Evolutionary conservation across 208 protist genomes (phyloP).

Genomic region (Wallacemonas collosoma): DNA sequence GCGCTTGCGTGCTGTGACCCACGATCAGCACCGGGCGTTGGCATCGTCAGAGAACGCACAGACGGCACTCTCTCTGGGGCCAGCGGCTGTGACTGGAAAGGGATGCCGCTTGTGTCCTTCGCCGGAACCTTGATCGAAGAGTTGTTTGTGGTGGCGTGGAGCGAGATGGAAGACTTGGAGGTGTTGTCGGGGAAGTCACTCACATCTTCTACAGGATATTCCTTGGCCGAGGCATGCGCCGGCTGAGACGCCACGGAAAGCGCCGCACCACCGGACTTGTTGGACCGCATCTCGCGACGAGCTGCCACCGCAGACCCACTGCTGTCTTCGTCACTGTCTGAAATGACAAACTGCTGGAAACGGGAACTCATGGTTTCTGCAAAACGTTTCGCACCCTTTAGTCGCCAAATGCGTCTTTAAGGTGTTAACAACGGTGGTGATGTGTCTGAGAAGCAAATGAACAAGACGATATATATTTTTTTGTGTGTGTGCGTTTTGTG

Average conservation of each 20-base stretch:
- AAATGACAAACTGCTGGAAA: slow-evolving; percentile 50
- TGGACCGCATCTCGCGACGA: slow-evolving; percentile 5
- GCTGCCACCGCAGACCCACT: slow-evolving; percentile 22
- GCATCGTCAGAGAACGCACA: slow-evolving; percentile 8
- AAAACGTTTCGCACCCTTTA: no score
- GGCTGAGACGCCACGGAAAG: not conserved
- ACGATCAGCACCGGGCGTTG: slow-evolving; percentile 4
- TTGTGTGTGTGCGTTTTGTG: no score
- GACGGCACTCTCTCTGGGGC: not conserved
- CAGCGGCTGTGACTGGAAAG: slow-evolving; percentile 11
- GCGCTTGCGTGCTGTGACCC: slow-evolving; percentile 2
- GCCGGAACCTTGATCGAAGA: slow-evolving; percentile 1
- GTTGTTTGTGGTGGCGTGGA: slow-evolving; percentile 10
- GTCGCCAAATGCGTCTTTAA: not conserved
- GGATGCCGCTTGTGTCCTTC: slow-evolving; percentile 13
- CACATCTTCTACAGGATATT: slow-evolving; percentile 14
- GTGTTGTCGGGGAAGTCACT: slow-evolving; percentile 14
- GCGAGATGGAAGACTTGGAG: slow-evolving; percentile 17
- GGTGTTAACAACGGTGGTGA: not conserved
- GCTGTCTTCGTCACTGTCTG: slow-evolving; percentile 63
- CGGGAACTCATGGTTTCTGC: slow-evolving; percentile 22
- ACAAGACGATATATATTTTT: no score
- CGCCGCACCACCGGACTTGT: slow-evolving; percentile 7
- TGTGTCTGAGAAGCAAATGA: no score
- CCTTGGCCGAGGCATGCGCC: slow-evolving; percentile 1